Percentiles rank a stretch among this genome's conserved stretches.
Conservation (phyloP, 2,329 filamentous ascomycete genomes). For the Microcera coccophila region DNA sequence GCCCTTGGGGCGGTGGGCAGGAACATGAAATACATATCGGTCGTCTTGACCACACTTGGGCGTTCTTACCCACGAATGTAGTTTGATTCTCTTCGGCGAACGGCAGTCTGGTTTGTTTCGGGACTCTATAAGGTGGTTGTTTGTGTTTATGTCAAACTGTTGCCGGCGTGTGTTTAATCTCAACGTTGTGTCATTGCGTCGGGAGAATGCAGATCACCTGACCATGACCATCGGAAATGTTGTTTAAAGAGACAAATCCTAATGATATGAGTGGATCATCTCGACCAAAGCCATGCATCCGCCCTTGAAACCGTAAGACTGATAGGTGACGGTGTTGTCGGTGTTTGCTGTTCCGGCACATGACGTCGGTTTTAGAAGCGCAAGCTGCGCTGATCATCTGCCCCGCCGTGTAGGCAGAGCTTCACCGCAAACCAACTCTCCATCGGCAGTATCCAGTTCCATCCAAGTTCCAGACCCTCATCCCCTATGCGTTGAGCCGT, state of each 20-base stretch:
- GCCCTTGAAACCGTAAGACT: too few species aligned
- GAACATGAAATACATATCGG: neutral
- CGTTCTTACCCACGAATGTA: neutral
- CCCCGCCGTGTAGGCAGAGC: slow-evolving; percentile 3
- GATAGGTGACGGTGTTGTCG: too few species aligned
- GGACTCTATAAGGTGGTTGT: too few species aligned
- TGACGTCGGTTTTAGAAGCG: slow-evolving; percentile 5
- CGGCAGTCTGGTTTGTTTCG: neutral
- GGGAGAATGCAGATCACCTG: too few species aligned
- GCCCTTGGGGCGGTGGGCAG: neutral
- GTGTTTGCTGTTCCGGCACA: neutral
- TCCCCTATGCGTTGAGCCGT: slow-evolving; percentile 42
- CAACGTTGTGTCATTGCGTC: too few species aligned
- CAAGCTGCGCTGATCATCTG: neutral
- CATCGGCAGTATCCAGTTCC: slow-evolving; percentile 13
- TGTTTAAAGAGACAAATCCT: too few species aligned
- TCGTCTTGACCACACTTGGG: neutral
- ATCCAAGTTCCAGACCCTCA: slow-evolving; percentile 12
- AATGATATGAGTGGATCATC: too few species aligned
- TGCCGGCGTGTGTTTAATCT: too few species aligned
- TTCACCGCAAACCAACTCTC: slow-evolving; percentile 13
- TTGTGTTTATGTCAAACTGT: too few species aligned
- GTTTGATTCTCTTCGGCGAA: neutral
- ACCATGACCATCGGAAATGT: too few species aligned
- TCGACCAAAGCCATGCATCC: too few species aligned